Evolutionary conservation across 495 filamentous ascomycete genomes (phyloP), one percentile per base, ranked within the genome.

Genomic region (Cenococcum geophilum): DNA sequence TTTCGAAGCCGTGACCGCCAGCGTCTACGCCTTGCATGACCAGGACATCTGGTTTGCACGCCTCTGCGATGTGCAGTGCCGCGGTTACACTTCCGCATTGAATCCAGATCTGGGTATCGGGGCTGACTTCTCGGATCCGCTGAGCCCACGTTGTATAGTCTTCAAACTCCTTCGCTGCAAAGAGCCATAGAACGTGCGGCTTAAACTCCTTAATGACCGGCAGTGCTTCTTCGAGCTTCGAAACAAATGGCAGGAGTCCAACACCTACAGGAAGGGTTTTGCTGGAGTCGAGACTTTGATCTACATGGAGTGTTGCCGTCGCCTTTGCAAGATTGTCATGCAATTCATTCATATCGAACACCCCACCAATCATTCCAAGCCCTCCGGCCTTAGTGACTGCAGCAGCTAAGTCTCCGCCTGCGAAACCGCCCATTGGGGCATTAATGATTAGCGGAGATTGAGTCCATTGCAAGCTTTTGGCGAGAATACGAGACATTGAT

Each of bases 21-120:
- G 89, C 82, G 61, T 92, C 89, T 0, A 78, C 66, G 0, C 89
- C 89, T 68, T 92, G 89, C 3, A 89, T 75, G 1, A 89, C 84
- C 0, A 92, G 65, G 11, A 85, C 85, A 67, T 91, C 86, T 3
- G 86, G 27, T 6, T 32, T 32, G 27, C 27, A 68, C 47, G 5
- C 25, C 34, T 20, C 49, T 23, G 76, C 65, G 9, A 81, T 75
- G 27, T 75, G 73, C 18, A 80, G 60, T 5, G 84, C 83, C 60
- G 84, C 82, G 2, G 57, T 63, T 4, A 89, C 66, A 1, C 80
- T 84, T 4, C 86, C 82, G 49, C 86, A 75, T 64, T 90, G 88
- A 18, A 89, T 75, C 83, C 86, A 89, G 47, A 87, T 79, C 58
- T 79, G 77, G 10, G 77, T 82, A 35, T 66, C 64, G 5, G 71